A percentile compares a stretch with the other conserved stretches of the same genome.
Evolutionary conservation across 495 filamentous ascomycete genomes (phyloP).

Genomic region (Opeltia flavorubescens): DNA sequence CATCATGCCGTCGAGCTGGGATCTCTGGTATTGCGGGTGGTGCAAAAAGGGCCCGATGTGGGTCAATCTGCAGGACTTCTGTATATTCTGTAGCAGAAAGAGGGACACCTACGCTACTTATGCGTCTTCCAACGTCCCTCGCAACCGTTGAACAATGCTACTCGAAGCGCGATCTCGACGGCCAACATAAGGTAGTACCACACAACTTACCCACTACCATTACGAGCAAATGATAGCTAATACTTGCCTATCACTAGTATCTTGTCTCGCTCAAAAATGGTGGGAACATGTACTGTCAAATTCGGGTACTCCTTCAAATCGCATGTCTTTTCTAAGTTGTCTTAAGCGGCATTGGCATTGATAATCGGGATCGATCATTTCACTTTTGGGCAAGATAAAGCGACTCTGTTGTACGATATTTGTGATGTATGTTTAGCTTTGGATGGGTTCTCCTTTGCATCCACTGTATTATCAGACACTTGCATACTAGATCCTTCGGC

Average conservation of each 20-base stretch:
- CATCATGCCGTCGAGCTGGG: background rate
- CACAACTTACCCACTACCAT: no score
- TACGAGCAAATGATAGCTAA: no score
- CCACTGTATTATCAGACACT: background rate
- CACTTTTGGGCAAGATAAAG: background rate
- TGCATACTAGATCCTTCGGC: background rate
- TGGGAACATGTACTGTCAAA: no score
- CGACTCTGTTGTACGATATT: no score
- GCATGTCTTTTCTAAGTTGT: background rate
- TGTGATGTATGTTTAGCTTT: background rate
- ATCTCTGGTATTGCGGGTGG: slow-evolving; percentile 6
- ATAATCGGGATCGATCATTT: background rate
- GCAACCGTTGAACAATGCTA: background rate
- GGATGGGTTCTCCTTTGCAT: no score
- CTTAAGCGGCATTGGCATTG: background rate
- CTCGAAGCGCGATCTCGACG: background rate
- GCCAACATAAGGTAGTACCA: no score
- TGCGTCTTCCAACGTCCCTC: background rate
- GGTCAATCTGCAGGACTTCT: background rate
- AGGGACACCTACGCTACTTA: background rate
- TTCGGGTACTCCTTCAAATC: no score
- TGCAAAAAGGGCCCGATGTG: slow-evolving; percentile 5
- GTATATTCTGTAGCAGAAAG: background rate
- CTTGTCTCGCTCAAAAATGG: no score
- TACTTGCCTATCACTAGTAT: no score